Evolutionary conservation across 2,329 filamentous ascomycete species (phyloP), one percentile per base, ranked within the genome.

Genomic region (Fusarium sp.): DNA sequence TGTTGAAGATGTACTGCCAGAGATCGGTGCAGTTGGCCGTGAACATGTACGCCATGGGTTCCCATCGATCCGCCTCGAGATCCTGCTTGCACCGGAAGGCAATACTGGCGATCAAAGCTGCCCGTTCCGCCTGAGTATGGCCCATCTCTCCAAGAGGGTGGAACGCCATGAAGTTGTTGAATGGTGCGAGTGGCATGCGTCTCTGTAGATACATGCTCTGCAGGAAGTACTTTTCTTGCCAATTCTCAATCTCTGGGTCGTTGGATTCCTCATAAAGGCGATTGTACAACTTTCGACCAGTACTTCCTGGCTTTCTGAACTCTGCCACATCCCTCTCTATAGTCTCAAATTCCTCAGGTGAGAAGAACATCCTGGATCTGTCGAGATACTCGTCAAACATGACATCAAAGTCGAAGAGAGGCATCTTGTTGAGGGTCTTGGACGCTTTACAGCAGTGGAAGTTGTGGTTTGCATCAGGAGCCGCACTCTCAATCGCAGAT

Each of bases 191-290:
- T 2, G 70, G 70, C 41, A 67, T 67, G 37, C 68, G 64, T 35
- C 70, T 64, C n/a, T 70, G 18, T 4, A 70, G 61, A 35, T 72
- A 67, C 60, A 72, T 67, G 43, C 64, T 67, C 50, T 72, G 59
- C 3, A 70, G 10, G 20, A 70, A 70, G 43, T 67, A 67, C 16
- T 63, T 63, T 7, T 67, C 67, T 18, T 67, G 67, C 70, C 70
- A 72, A 34, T 70, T 72, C 9, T 72, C 70, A 1, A 72, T 67
- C 6, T 64, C 27, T 1, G 70, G 70, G 4, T 72, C 64, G 8
- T 70, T 52, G 7, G 68, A 61, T 25, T 70, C 39, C 23, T 70
- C 41, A 8, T 67, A 60, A 4, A 72, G 64, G 8, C 48, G 43
- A 10, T 59, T 23, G 7, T 72, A 70, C 50, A 62, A 62, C 57